These are phyloP conservation scores for Vaccinium myrtillus DNA, from an alignment of 148 eudicot species.

Conservation along the genomic window DNA sequence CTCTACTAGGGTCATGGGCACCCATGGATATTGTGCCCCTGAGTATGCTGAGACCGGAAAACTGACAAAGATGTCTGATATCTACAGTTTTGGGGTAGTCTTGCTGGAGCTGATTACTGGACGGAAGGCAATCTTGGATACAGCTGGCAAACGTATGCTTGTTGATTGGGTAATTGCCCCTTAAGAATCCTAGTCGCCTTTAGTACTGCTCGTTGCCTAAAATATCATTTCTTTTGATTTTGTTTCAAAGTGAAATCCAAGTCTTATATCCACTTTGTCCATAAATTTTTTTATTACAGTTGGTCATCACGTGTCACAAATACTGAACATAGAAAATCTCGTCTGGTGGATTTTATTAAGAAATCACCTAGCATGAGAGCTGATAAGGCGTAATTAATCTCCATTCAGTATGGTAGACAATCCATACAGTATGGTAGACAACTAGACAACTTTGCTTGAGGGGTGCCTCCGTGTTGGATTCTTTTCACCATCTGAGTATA, in stretches of 20 bases:
- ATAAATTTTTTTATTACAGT: background rate
- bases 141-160: slow-evolving; percentile 22
- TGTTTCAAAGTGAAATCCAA: background rate
- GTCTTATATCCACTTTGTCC: background rate
- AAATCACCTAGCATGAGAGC: background rate
- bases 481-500: background rate
- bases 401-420: background rate
- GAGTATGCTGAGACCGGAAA: slow-evolving; percentile 62
- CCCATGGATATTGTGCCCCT: slow-evolving; percentile 81
- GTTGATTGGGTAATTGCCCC: slow-evolving; percentile 38
- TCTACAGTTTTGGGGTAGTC: slow-evolving; percentile 73
- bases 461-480: background rate
- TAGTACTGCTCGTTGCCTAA: background rate
- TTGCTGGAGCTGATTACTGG: slow-evolving; percentile 71
- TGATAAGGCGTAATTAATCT: background rate
- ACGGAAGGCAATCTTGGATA: slow-evolving; percentile 37
- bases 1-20: slow-evolving; percentile 78
- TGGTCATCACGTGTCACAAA: background rate
- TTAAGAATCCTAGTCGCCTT: background rate
- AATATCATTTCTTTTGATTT: background rate
- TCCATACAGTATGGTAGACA: background rate
- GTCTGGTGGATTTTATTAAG: background rate
- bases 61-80: slow-evolving; percentile 56
- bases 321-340: background rate
- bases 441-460: background rate